phyloP scores from a whole-genome alignment of 2,329 filamentous ascomycete species.

The Grosmannia clavigera region DNA sequence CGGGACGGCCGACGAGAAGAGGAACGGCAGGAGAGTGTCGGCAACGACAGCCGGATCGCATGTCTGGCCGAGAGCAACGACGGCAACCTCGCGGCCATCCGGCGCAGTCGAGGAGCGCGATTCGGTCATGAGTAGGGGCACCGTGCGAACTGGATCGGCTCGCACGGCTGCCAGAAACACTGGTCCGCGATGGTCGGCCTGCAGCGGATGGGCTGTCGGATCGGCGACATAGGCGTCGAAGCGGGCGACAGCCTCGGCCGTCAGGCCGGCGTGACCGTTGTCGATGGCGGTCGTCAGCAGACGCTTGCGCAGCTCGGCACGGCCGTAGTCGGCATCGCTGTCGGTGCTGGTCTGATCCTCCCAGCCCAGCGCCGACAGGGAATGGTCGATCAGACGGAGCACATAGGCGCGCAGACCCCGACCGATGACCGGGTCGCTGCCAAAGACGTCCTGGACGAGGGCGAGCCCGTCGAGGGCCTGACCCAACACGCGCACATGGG shows the following conservation, averaged over 20 bases:
- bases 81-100: conserved; percentile 79
- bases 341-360: conserved; percentile 26
- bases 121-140: conserved; percentile 70
- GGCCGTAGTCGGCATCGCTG: conserved; percentile 59
- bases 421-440: conserved; percentile 59
- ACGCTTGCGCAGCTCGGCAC: conserved; percentile 66
- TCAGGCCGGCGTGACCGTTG: conserved; percentile 62
- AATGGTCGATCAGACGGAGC: conserved; percentile 61
- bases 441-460: conserved; percentile 74
- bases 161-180: conserved; percentile 72
- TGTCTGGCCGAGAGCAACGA: conserved; percentile 63
- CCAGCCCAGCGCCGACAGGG: conserved; percentile 75
- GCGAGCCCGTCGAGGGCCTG: conserved; percentile 68
- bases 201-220: conserved; percentile 53
- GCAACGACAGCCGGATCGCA: conserved; percentile 56
- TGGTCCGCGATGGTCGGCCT: conserved; percentile 68
- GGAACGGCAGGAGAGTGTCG: conserved; percentile 58
- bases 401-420: conserved; percentile 67
- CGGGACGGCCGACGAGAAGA: conserved; percentile 57
- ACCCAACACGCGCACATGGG: conserved; percentile 79
- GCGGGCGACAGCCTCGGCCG: conserved; percentile 61
- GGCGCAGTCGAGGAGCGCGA: conserved; percentile 73
- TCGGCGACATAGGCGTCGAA: conserved; percentile 72
- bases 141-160: conserved; percentile 52
- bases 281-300: conserved; percentile 65